A percentile compares a stretch with the other conserved stretches of the same genome.
These are phyloP conservation scores for Mucor ambiguus DNA, from an alignment of 371 early-diverging fungal species.

Conservation along the genomic window DNA sequence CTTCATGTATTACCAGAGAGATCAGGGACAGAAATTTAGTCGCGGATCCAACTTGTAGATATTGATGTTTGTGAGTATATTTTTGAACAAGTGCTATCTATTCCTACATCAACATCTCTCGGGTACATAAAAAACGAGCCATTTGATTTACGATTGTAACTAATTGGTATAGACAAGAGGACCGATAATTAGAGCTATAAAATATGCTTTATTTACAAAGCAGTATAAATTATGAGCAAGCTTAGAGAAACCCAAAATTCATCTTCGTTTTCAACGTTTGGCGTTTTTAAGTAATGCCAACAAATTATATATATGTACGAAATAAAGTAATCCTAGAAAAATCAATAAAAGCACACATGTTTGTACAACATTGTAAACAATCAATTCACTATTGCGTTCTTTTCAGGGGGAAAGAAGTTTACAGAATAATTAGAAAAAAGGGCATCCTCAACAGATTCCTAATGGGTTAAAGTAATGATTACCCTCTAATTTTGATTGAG, in stretches of 20 bases:
- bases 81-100: neutral
- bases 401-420: neutral
- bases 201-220: neutral
- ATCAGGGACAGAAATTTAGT: neutral
- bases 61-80: neutral
- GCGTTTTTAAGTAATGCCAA: neutral
- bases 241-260: neutral
- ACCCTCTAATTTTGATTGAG: neutral
- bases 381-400: neutral
- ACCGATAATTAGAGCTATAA: neutral
- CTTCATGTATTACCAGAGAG: neutral
- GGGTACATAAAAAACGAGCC: neutral
- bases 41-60: neutral
- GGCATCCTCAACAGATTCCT: neutral
- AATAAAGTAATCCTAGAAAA: neutral
- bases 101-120: neutral
- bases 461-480: neutral
- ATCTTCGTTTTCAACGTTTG: neutral
- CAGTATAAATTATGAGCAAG: neutral
- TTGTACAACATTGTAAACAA: neutral
- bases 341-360: neutral
- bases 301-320: neutral
- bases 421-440: neutral
- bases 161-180: neutral
- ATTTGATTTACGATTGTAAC: neutral